Evolutionary conservation across 179 eudicot species (phyloP).

Genomic region (Beta corolliflora): DNA sequence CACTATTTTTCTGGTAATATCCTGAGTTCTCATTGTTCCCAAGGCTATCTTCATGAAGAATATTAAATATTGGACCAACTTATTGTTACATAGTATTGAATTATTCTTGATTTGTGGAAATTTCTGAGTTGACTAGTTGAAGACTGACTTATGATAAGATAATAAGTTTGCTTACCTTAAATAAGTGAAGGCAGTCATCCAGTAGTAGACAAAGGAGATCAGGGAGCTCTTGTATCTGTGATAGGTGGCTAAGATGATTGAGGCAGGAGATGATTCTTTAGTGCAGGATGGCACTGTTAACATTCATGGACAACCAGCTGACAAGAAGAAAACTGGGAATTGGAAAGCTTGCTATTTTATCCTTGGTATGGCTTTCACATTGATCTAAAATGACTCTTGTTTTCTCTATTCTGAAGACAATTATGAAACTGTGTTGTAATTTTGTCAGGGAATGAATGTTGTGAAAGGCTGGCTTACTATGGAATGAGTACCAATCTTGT

Average conservation of each 20-base stretch:
- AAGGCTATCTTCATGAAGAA: background rate
- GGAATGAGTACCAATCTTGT: slow-evolving; percentile 69
- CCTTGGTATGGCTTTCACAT: slow-evolving; percentile 35
- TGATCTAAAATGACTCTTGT: background rate
- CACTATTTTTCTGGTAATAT: background rate
- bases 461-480: slow-evolving; percentile 73
- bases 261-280: slow-evolving; percentile 26
- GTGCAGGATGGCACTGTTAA: slow-evolving; percentile 46
- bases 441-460: slow-evolving; percentile 56
- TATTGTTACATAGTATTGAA: background rate
- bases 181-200: no score
- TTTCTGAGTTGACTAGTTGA: slow-evolving; percentile 1
- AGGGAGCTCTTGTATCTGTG: no score
- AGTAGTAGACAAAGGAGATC: no score
- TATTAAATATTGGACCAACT: background rate
- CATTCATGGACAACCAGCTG: slow-evolving; percentile 41
- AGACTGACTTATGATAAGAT: background rate
- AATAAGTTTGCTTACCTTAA: background rate
- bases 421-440: background rate
- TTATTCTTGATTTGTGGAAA: slow-evolving; percentile 2
- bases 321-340: slow-evolving; percentile 44
- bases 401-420: background rate
- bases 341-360: slow-evolving; percentile 52
- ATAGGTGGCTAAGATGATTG: slow-evolving; percentile 22
- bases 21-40: background rate